These are phyloP conservation scores for Haplosporangium sp. DNA, from an alignment of 371 early-diverging fungal genomes.

Conservation along the genomic window DNA sequence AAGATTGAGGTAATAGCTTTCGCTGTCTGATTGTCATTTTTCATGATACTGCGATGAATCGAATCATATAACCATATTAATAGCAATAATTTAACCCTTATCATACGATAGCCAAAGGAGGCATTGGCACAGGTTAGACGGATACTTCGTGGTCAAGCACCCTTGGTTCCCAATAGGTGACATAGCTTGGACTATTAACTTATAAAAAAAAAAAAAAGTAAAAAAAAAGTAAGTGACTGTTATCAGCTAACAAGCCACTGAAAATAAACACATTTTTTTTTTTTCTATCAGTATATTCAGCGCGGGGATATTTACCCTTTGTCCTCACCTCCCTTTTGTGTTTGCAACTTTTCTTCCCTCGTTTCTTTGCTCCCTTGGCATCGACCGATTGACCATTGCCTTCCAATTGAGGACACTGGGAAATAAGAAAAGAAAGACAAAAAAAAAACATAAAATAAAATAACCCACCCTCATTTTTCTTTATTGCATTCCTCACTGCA, in stretches of 20 bases:
- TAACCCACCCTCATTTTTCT: background rate
- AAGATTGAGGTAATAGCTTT: slow-evolving; percentile 2
- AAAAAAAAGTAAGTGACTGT: background rate
- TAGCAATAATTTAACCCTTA: background rate
- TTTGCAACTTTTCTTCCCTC: background rate
- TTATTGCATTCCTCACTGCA: background rate
- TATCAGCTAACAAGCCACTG: background rate
- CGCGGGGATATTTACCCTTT: background rate
- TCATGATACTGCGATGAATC: no score
- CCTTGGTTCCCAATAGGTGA: background rate
- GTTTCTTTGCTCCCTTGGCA: slow-evolving; percentile 5
- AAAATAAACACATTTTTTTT: slow-evolving; percentile 8
- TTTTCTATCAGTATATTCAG: background rate
- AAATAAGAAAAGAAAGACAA: slow-evolving; percentile 7
- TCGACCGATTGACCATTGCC: slow-evolving; percentile 4
- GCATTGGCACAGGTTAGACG: slow-evolving; percentile 30
- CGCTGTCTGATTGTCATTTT: background rate
- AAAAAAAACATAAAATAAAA: background rate
- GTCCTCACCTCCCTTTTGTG: background rate
- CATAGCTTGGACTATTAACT: background rate
- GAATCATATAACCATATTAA: no score
- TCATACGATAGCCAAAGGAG: slow-evolving; percentile 25
- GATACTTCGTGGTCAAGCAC: slow-evolving; percentile 35
- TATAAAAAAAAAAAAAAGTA: background rate
- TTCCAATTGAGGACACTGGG: slow-evolving; percentile 2